Evolutionary conservation across 768 basidiomycete species (phyloP).

Genomic region (Rhodotorula diobovata): DNA sequence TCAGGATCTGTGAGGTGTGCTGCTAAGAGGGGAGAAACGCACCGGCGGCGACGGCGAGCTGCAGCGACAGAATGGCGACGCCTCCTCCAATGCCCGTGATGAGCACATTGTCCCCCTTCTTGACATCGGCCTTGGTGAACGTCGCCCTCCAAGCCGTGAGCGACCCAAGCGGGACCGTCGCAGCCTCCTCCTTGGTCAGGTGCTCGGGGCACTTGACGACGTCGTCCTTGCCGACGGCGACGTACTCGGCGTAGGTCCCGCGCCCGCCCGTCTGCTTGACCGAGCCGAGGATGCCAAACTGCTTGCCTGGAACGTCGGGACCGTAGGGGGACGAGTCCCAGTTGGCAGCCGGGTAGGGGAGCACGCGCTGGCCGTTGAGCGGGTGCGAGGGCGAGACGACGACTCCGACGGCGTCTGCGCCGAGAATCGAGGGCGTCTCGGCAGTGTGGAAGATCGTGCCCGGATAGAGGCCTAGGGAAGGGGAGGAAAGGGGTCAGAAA

Average conservation of each 20-base stretch:
- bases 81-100: conserved; percentile 61
- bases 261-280: conserved; percentile 49
- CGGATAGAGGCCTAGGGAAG: conserved; percentile 34
- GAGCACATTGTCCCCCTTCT: conserved; percentile 65
- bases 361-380: conserved; percentile 30
- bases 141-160: conserved; percentile 76
- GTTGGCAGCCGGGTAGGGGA: conserved; percentile 25
- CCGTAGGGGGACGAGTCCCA: conserved; percentile 36
- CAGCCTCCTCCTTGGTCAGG: conserved; percentile 56
- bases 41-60: conserved; percentile 68
- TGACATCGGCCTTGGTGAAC: conserved; percentile 61
- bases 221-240: conserved; percentile 62
- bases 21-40: conserved; percentile 42
- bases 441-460: conserved; percentile 34
- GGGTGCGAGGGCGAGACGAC: conserved; percentile 37
- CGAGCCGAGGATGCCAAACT: conserved; percentile 67
- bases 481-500: too few relatives aligned
- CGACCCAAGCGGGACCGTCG: conserved; percentile 72
- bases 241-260: conserved; percentile 73
- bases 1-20: too few relatives aligned
- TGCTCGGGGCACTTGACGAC: conserved; percentile 64
- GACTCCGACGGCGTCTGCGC: conserved; percentile 42
- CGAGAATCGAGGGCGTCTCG: conserved; percentile 29
- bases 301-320: conserved; percentile 43
- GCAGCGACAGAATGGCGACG: conserved; percentile 70